A percentile compares a stretch with the other conserved stretches of the same genome.
These are phyloP conservation scores for Vachellia pachyceras DNA, from an alignment of 306 rosid species.

Conservation along the genomic window DNA sequence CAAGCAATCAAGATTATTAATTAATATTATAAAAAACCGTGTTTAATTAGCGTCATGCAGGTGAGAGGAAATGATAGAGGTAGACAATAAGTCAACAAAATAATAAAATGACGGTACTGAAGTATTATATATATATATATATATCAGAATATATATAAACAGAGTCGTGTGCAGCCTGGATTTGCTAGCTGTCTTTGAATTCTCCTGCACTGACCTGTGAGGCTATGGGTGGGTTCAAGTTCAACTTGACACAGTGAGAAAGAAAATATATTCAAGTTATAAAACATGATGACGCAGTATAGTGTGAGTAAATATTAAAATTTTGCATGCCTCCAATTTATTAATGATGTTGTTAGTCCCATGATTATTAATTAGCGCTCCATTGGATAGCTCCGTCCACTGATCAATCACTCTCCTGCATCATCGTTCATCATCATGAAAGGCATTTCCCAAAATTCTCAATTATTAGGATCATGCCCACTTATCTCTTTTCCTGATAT, in stretches of 20 bases:
- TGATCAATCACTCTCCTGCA: background rate
- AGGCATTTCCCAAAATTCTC: conserved; percentile 24
- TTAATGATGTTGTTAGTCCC: conserved; percentile 39
- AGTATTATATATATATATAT: too few species aligned
- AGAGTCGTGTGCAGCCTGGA: background rate
- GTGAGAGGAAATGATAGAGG: background rate
- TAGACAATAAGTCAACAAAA: background rate
- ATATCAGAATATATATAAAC: too few species aligned
- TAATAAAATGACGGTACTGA: background rate
- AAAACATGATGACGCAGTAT: conserved; percentile 17
- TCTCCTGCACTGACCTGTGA: background rate
- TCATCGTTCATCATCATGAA: conserved; percentile 14
- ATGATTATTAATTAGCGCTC: conserved; percentile 39
- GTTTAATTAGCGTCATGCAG: too few species aligned
- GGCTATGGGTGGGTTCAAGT: too few species aligned
- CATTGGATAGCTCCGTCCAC: background rate
- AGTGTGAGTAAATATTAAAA: conserved; percentile 11
- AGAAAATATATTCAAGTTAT: too few species aligned
- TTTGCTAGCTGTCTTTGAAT: background rate
- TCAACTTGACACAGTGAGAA: too few species aligned
- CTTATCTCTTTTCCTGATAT: background rate
- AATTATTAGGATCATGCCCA: conserved; percentile 8
- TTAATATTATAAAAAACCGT: too few species aligned
- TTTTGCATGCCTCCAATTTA: conserved; percentile 21
- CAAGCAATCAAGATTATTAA: background rate